Evolutionary conservation across 495 filamentous ascomycete species (phyloP), one percentile per base, ranked within the genome.

Genomic region (Aspergillus heteromorphus): DNA sequence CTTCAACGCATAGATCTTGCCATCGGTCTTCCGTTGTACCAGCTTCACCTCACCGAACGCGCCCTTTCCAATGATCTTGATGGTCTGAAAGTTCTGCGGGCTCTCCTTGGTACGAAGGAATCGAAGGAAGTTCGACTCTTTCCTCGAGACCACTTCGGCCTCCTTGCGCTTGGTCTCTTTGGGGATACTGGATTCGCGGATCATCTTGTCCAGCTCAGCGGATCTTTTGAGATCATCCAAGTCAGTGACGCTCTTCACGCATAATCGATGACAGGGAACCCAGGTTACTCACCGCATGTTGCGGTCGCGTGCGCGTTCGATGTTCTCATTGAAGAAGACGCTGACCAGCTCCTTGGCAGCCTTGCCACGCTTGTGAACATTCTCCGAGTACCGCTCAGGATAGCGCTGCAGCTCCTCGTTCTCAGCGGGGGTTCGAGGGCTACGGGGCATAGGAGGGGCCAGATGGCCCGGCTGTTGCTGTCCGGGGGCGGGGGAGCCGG

Each of bases 1-100:
- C 77, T 99, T 99, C 76, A 99, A 86, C 41, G 93, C 93, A 64
- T 97, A 99, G 54, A 97, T 91, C 71, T 95, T 95, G 68, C 89
- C 89, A 62, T 97, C 93, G n/a, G 85, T 82, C 79, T 91, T 95
- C 73, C 95, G 87, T 72, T 93, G 89, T 55, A 99, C 93, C 52
- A 99, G 79, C 70, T 92, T 92, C 49, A 99, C 93, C 69, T 99
- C 93, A 71, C 93, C 93, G 66, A 99, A 99, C 13, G 93, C 93
- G 68, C 93, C 93, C 80, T 97, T 99, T 63, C 93, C 93, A 64
- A 99, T 97, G 59, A 97, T 88, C 77, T 96, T 97, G 68, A 97
- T 80, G 6, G 93, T 97, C 57, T 83, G 80, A 78, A 96, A 99
- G 74, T 97, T 96, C 51, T 88, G 81, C 6, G 93, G 90, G 63